These are phyloP conservation scores for Arctostaphylos glauca DNA, from an alignment of 148 eudicot genomes.

Conservation along the genomic window DNA sequence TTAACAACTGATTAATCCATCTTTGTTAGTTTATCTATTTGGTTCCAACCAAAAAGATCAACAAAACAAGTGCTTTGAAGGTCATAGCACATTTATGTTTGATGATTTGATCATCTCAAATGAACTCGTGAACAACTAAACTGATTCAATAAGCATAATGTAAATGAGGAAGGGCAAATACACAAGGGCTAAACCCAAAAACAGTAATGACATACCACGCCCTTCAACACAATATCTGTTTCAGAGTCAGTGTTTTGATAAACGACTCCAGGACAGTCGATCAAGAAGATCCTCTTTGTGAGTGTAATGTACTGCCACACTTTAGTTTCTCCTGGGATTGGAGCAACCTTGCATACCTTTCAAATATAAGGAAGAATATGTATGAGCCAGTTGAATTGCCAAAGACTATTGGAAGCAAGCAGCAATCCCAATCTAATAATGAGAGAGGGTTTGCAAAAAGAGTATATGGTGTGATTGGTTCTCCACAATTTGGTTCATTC, in stretches of 20 bases:
- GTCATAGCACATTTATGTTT: background rate
- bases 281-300: constrained; percentile 78
- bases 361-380: background rate
- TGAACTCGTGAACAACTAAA: background rate
- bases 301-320: constrained; percentile 95
- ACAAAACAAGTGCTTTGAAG: background rate
- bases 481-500: no score
- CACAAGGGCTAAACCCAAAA: background rate
- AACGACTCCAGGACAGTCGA: constrained; percentile 96
- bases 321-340: constrained; percentile 98
- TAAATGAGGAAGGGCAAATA: background rate
- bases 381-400: background rate
- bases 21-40: background rate
- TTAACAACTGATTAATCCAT: background rate
- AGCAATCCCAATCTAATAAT: background rate
- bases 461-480: no score
- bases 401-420: background rate
- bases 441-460: background rate
- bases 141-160: background rate
- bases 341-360: constrained; percentile 93
- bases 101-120: background rate
- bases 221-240: constrained; percentile 93
- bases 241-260: constrained; percentile 72
- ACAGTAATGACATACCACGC: constrained; percentile 76
- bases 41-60: background rate